phyloP scores from a whole-genome alignment of 2,329 filamentous ascomycete species.

The Sclerotiophoma versabilis region DNA sequence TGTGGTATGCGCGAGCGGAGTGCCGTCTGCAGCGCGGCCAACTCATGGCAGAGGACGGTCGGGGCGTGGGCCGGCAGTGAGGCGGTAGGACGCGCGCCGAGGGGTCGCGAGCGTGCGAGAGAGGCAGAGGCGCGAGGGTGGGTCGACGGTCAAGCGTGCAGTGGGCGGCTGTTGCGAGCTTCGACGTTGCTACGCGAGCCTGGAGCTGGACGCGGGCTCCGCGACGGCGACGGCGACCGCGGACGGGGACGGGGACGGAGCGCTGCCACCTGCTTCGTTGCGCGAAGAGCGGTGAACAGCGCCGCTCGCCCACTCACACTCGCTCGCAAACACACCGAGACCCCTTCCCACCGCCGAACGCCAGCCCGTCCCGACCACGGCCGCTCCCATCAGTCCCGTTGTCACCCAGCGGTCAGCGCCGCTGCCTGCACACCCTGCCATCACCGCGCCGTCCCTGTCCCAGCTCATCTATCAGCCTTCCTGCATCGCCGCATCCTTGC shows the following conservation, averaged over 20 bases:
- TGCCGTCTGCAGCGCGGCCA: conserved; percentile 1
- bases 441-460: neutral
- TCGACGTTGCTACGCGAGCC: neutral
- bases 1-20: neutral
- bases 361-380: neutral
- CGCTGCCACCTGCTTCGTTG: neutral
- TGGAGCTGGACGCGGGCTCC: neutral
- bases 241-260: neutral
- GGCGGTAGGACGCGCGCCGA: neutral
- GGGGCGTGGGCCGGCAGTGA: neutral
- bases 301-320: neutral
- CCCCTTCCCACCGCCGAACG: neutral
- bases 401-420: neutral
- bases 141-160: conserved; percentile 4
- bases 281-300: conserved; percentile 5
- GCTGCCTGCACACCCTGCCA: neutral
- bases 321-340: neutral
- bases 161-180: conserved; percentile 3
- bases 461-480: neutral
- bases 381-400: conserved; percentile 2
- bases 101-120: conserved; percentile 3
- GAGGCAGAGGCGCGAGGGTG: conserved; percentile 3
- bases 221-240: no score
- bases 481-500: neutral
- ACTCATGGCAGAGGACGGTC: conserved; percentile 8